Conservation (phyloP, 495 filamentous ascomycete genomes). For the Aspergillus ostianus region DNA sequence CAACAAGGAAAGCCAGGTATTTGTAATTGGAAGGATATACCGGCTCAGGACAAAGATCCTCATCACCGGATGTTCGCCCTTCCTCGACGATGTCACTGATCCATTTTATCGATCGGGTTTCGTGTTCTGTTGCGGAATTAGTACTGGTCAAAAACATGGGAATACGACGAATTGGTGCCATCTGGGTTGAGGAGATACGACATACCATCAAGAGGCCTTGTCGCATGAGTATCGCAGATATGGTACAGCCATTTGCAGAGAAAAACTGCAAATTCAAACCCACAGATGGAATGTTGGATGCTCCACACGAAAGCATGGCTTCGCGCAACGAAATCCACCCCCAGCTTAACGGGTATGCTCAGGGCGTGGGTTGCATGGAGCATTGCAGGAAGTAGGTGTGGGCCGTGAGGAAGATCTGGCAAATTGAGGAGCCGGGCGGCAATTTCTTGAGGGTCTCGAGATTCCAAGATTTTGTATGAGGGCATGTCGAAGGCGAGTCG, state of each 20-base stretch:
- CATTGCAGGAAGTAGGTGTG: conserved; percentile 28
- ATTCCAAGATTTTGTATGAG: conserved; percentile 30
- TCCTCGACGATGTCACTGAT: conserved; percentile 25
- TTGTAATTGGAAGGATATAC: conserved; percentile 7
- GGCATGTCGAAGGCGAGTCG: conserved; percentile 36
- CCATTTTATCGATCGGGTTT: conserved; percentile 18
- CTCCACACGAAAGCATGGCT: conserved; percentile 34
- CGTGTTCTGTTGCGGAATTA: conserved; percentile 14
- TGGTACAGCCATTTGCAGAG: conserved; percentile 37
- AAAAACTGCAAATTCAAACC: conserved; percentile 35
- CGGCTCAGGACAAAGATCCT: conserved; percentile 10
- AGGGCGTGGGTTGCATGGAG: conserved; percentile 35
- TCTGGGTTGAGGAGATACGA: no score
- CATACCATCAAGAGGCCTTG: conserved; percentile 18
- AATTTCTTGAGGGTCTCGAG: conserved; percentile 21
- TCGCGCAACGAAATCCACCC: conserved; percentile 30
- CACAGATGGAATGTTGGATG: conserved; percentile 35
- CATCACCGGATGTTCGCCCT: conserved; percentile 20
- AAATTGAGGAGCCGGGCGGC: conserved; percentile 15
- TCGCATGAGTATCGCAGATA: conserved; percentile 8
- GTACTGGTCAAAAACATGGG: background rate
- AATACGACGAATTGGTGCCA: no score
- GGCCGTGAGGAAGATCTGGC: conserved; percentile 20
- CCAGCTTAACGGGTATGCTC: conserved; percentile 34
- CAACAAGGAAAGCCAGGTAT: conserved; percentile 15